phyloP scores from a whole-genome alignment of 2,329 filamentous ascomycete species.

The Trichoderma gracile region DNA sequence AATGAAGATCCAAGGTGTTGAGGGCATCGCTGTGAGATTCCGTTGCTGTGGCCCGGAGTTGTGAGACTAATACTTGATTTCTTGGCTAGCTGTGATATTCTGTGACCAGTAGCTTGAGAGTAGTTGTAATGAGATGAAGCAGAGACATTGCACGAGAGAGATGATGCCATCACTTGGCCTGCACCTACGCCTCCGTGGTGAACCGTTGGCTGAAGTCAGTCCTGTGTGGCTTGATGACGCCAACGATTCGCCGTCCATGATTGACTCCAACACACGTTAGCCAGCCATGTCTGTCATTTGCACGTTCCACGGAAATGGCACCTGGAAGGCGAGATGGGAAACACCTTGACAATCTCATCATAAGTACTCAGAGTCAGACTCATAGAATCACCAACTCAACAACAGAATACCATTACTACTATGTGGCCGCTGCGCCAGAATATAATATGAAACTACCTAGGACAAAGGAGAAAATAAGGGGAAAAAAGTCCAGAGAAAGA shows the following conservation, averaged over 20 bases:
- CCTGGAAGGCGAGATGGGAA: too few relatives aligned
- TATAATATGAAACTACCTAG: not conserved
- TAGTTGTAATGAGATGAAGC: not conserved
- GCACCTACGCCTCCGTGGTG: not conserved
- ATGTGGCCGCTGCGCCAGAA: not conserved
- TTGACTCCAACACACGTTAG: too few relatives aligned
- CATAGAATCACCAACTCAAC: not conserved
- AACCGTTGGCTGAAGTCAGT: not conserved
- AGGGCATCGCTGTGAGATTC: conserved; percentile 37
- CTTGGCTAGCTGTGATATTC: too few relatives aligned
- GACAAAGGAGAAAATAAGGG: not conserved
- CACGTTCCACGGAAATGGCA: too few relatives aligned
- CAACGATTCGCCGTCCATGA: not conserved
- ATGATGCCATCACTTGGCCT: not conserved
- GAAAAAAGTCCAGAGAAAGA: not conserved
- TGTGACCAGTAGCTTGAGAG: too few relatives aligned
- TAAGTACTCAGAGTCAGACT: not conserved
- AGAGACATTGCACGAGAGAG: not conserved
- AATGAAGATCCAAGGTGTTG: conserved; percentile 53
- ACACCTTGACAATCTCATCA: too few relatives aligned
- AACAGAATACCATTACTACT: conserved; percentile 3
- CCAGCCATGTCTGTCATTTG: too few relatives aligned
- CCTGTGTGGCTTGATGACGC: conserved; percentile 9
- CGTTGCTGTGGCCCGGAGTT: too few relatives aligned
- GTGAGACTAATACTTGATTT: too few relatives aligned